Evolutionary conservation across 345 rosid species (phyloP).

Genomic region (Xanthoceras sorbifolium): DNA sequence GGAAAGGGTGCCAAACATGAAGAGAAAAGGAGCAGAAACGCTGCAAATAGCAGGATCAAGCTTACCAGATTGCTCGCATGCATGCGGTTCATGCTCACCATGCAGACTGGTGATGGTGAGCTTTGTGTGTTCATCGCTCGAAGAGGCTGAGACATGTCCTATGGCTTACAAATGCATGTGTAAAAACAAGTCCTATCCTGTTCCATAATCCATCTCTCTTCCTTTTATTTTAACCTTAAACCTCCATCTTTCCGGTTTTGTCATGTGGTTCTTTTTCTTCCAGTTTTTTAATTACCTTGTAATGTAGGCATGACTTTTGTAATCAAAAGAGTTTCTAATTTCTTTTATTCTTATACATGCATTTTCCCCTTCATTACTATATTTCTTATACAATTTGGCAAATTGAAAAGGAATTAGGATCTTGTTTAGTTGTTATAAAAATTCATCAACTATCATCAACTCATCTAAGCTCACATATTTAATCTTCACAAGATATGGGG

Average conservation of each 20-base stretch:
- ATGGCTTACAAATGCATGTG: slow-evolving; percentile 98
- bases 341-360: not conserved
- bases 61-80: slow-evolving; percentile 87
- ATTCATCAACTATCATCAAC: too few species aligned
- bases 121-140: slow-evolving; percentile 77
- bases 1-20: slow-evolving; percentile 16
- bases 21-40: slow-evolving; percentile 50
- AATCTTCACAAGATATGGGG: too few species aligned
- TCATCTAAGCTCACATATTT: too few species aligned
- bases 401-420: too few species aligned
- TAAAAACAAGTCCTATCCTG: slow-evolving; percentile 77
- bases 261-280: not conserved
- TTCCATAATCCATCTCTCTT: slow-evolving; percentile 44
- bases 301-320: slow-evolving; percentile 8
- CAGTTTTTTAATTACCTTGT: not conserved
- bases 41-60: slow-evolving; percentile 83
- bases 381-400: too few species aligned
- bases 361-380: not conserved
- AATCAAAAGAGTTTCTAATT: not conserved
- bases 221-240: not conserved
- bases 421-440: too few species aligned
- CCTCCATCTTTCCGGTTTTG: not conserved
- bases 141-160: slow-evolving; percentile 97
- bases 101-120: slow-evolving; percentile 93
- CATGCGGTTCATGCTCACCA: slow-evolving; percentile 90